Percentiles rank a stretch among this genome's conserved stretches.
phyloP scores from a whole-genome alignment of 2,329 filamentous ascomycete species.

The Pestalotiopsis sp. region DNA sequence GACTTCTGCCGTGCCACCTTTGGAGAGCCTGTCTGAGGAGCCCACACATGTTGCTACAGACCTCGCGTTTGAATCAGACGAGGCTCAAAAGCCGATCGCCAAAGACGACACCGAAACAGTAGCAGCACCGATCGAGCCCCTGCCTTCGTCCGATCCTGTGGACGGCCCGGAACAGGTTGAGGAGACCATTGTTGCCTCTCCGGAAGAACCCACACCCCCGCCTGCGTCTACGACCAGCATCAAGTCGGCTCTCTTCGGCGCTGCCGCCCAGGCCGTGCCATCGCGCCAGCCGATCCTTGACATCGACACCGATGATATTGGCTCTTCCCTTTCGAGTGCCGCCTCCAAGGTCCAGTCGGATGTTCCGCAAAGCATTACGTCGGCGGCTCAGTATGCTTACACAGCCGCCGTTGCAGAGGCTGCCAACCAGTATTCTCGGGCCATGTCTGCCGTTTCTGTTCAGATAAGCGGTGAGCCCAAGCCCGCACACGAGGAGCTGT shows the following conservation, averaged over 20 bases:
- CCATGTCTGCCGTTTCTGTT: slow-evolving; percentile 67
- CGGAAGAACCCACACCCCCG: slow-evolving; percentile 24
- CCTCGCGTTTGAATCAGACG: background rate
- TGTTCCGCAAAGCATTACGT: slow-evolving; percentile 39
- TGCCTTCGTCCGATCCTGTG: slow-evolving; percentile 21
- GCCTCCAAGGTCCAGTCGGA: slow-evolving; percentile 36
- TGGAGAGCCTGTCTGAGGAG: slow-evolving; percentile 24
- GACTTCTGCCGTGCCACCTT: slow-evolving; percentile 24
- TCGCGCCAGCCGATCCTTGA: slow-evolving; percentile 52
- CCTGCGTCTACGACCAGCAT: slow-evolving; percentile 32
- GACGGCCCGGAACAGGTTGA: slow-evolving; percentile 32
- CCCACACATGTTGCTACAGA: slow-evolving; percentile 21
- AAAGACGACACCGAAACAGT: slow-evolving; percentile 17
- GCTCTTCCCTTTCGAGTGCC: slow-evolving; percentile 39
- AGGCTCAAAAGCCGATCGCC: background rate
- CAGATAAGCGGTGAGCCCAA: slow-evolving; percentile 71
- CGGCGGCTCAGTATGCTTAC: slow-evolving; percentile 60
- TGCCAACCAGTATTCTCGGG: slow-evolving; percentile 68
- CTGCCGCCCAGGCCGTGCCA: slow-evolving; percentile 52
- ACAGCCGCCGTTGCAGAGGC: slow-evolving; percentile 66
- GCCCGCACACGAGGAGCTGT: slow-evolving; percentile 69
- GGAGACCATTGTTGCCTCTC: slow-evolving; percentile 35
- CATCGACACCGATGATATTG: slow-evolving; percentile 37
- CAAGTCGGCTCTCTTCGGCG: slow-evolving; percentile 53
- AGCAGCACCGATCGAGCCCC: slow-evolving; percentile 29